Evolutionary conservation across 2,329 filamentous ascomycete species (phyloP).

Genomic region (Nemania serpens): DNA sequence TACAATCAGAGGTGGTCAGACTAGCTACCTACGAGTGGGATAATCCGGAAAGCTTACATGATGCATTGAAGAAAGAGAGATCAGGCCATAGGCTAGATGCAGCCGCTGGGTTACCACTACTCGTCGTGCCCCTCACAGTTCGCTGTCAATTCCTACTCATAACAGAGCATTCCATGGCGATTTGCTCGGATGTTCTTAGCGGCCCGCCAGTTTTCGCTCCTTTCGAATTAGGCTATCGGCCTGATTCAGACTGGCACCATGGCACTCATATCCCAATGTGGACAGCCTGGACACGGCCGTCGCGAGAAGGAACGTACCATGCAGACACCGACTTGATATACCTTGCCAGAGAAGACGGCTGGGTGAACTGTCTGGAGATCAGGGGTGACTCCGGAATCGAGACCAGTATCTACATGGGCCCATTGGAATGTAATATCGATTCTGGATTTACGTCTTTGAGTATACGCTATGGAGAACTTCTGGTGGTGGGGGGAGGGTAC

Average conservation of each 20-base stretch:
- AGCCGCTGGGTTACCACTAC: constrained; percentile 63
- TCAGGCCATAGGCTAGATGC: constrained; percentile 55
- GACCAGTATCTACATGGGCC: constrained; percentile 63
- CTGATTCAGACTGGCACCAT: constrained; percentile 52
- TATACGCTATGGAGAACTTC: constrained; percentile 71
- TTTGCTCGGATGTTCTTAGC: constrained; percentile 60
- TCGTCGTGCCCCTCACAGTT: constrained; percentile 74
- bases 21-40: constrained; percentile 67
- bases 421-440: constrained; percentile 74
- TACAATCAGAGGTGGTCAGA: constrained; percentile 53
- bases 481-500: constrained; percentile 78
- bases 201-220: constrained; percentile 54
- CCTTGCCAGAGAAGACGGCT: constrained; percentile 84
- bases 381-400: constrained; percentile 60
- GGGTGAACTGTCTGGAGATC: constrained; percentile 74
- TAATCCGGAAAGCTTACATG: constrained; percentile 52
- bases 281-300: constrained; percentile 83
- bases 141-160: constrained; percentile 73
- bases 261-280: constrained; percentile 64
- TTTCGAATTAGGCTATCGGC: constrained; percentile 48
- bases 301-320: constrained; percentile 66
- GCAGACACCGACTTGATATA: constrained; percentile 78
- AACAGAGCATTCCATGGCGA: constrained; percentile 61
- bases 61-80: constrained; percentile 53
- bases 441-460: constrained; percentile 80